Conservation (phyloP, 108 stramenopile genomes). For the Nitzschia sp. region DNA sequence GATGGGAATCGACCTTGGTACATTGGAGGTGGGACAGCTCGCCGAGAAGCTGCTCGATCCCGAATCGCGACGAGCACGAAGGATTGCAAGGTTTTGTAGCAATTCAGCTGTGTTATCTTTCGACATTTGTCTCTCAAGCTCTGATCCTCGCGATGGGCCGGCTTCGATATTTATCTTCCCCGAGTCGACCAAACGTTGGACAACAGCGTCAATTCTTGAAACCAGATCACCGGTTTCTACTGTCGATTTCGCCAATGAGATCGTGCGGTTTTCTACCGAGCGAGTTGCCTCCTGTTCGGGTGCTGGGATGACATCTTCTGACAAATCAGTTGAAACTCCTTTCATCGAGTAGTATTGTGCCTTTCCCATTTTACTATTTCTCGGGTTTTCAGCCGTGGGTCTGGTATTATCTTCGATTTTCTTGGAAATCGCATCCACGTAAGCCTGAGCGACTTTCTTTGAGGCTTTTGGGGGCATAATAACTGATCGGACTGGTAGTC, state of each 20-base stretch:
- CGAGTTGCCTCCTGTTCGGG: not conserved
- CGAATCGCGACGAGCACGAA: constrained; percentile 3
- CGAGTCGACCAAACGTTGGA: constrained; percentile 15
- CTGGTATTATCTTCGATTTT: not conserved
- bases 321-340: not conserved
- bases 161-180: constrained; percentile 10
- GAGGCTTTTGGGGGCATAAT: constrained; percentile 5
- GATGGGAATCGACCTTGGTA: not conserved
- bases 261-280: not conserved
- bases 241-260: not conserved
- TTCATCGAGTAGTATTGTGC: not conserved
- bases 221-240: not conserved
- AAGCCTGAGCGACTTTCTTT: constrained; percentile 11
- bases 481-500: not conserved
- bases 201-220: constrained; percentile 24
- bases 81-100: constrained; percentile 24
- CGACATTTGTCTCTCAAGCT: not conserved
- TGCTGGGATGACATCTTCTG: not conserved
- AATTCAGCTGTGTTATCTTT: constrained; percentile 18
- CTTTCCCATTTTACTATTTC: not conserved
- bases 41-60: not conserved
- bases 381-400: not conserved
- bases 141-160: not conserved
- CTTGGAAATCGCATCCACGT: constrained; percentile 8
- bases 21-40: not conserved